A percentile compares a stretch with the other conserved stretches of the same genome.
These are phyloP conservation scores for Sodiomyces alkalinus DNA, from an alignment of 2,329 filamentous ascomycete genomes.

Conservation along the genomic window DNA sequence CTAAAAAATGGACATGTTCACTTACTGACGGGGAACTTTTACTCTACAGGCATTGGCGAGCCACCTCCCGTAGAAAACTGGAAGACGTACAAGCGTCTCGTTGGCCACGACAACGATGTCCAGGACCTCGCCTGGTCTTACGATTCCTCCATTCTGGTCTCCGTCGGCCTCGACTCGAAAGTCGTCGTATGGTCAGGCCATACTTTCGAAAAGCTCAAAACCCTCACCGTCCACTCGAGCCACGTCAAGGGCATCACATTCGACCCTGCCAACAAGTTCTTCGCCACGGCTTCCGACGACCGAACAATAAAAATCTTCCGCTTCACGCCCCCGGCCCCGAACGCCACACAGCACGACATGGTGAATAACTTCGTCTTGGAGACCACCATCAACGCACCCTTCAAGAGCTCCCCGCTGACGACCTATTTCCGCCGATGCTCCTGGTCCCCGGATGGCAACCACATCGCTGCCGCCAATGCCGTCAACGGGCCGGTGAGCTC, in stretches of 20 bases:
- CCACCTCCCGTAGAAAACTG: constrained; percentile 91
- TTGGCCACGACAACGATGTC: constrained; percentile 96
- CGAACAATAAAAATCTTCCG: constrained; percentile 92
- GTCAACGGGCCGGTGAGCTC: constrained; percentile 96
- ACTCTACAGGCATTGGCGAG: constrained; percentile 56
- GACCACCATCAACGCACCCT: constrained; percentile 76
- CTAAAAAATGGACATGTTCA: not conserved
- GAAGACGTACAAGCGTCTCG: constrained; percentile 85
- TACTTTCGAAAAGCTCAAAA: constrained; percentile 96
- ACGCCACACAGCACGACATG: constrained; percentile 88
- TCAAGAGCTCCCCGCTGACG: constrained; percentile 80
- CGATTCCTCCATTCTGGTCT: constrained; percentile 90
- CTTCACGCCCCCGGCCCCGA: constrained; percentile 80
- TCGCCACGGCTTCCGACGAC: constrained; percentile 94
- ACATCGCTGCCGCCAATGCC: constrained; percentile 92
- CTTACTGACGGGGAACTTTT: constrained; percentile 4
- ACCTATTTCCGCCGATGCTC: constrained; percentile 95
- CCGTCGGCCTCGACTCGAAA: constrained; percentile 92
- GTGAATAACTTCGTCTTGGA: constrained; percentile 94
- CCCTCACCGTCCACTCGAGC: constrained; percentile 80
- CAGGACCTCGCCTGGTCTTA: constrained; percentile 95
- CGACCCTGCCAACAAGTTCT: constrained; percentile 97
- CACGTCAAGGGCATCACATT: constrained; percentile 99
- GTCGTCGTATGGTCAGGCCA: constrained; percentile 97
- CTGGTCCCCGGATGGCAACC: constrained; percentile 94